Evolutionary conservation across 192 early-diverging fungal genomes (phyloP).

Genomic region (Coemansia umbellata): DNA sequence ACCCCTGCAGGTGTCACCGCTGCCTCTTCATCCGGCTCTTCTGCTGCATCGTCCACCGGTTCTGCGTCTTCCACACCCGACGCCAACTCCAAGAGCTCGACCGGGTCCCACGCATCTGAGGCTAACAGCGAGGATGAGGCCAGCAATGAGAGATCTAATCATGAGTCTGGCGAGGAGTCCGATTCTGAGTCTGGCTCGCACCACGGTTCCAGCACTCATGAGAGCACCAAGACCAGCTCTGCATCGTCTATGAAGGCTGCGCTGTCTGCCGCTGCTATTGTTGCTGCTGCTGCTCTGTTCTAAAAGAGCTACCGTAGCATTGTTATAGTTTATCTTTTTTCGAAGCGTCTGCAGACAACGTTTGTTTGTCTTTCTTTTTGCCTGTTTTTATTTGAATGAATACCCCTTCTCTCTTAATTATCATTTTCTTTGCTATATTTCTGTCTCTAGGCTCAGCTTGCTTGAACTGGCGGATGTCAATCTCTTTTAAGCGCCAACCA

Average conservation of each 20-base stretch:
- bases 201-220: not conserved
- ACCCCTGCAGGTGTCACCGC: constrained; percentile 9
- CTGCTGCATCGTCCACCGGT: constrained; percentile 1
- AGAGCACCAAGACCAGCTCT: not conserved
- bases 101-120: not conserved
- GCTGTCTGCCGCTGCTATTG: constrained; percentile 23
- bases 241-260: constrained; percentile 31
- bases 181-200: constrained; percentile 6
- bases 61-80: constrained; percentile 1
- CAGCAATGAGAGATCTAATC: not conserved
- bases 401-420: no score
- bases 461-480: no score
- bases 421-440: no score
- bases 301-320: not conserved
- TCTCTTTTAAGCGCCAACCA: no score
- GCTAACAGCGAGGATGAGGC: not conserved
- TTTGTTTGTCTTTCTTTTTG: not conserved
- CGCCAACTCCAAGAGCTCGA: not conserved
- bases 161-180: not conserved
- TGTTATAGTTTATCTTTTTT: constrained; percentile 1
- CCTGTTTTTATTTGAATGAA: not conserved
- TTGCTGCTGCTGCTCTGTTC: constrained; percentile 43
- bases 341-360: no score
- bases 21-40: not conserved
- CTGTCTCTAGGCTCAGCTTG: no score